phyloP scores from a whole-genome alignment of 202 grass and related monocot genomes.

The Schoenoplectus triqueter region DNA sequence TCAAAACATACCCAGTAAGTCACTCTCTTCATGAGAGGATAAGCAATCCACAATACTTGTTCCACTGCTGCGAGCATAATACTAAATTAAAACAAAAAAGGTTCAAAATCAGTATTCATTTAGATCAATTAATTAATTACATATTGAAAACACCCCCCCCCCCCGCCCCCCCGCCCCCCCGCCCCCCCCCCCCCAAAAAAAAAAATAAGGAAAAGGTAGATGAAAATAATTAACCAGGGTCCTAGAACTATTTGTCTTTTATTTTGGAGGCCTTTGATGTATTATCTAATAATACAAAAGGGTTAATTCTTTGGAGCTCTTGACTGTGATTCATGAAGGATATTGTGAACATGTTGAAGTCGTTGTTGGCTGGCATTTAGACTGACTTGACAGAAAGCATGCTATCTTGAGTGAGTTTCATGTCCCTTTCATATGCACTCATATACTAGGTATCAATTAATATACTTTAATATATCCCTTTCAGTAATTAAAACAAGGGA shows the following conservation, averaged over 20 bases:
- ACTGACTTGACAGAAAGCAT: background rate
- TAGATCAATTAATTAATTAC: background rate
- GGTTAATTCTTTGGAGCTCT: background rate
- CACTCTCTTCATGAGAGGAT: constrained; percentile 59
- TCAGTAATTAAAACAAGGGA: background rate
- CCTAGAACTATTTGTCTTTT: background rate
- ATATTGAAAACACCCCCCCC: no score
- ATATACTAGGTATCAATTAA: background rate
- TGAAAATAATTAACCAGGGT: background rate
- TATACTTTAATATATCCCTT: background rate
- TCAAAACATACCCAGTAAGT: constrained; percentile 53
- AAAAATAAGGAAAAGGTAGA: background rate
- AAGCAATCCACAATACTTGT: constrained; percentile 41
- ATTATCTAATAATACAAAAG: background rate
- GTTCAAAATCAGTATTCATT: background rate
- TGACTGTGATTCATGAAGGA: no score
- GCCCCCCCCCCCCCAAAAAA: no score
- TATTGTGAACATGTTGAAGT: background rate
- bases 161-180: no score
- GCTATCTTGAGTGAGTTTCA: background rate
- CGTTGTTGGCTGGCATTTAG: background rate
- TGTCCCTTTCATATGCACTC: background rate
- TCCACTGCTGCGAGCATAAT: constrained; percentile 40
- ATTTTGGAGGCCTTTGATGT: background rate
- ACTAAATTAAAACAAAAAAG: constrained; percentile 35